phyloP scores from a whole-genome alignment of 2,329 filamentous ascomycete species.

The Plectosphaerella sp. region DNA sequence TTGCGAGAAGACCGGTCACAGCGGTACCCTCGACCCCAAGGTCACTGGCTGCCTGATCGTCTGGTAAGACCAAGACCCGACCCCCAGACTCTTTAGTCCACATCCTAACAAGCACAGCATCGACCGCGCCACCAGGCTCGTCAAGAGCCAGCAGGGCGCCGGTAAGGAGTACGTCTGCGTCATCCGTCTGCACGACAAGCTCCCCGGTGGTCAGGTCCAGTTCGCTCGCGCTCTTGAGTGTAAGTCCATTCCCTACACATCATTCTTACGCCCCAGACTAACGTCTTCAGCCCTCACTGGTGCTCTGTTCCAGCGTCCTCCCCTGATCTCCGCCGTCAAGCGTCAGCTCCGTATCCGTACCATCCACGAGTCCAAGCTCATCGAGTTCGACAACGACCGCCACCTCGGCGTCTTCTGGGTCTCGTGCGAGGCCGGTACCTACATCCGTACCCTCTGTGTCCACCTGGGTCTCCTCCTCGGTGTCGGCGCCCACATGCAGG shows the following conservation, averaged over 20 bases:
- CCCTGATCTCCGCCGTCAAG: conserved; percentile 97
- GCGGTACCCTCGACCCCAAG: conserved; percentile 95
- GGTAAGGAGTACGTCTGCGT: conserved; percentile 99
- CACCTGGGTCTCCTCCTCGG: conserved; percentile 74
- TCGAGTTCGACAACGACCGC: conserved; percentile 97
- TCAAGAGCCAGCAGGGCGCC: conserved; percentile 98
- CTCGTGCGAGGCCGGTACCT: conserved; percentile 96
- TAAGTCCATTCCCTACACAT: conserved; percentile 4
- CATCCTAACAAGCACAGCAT: conserved; percentile 40
- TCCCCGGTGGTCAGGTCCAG: conserved; percentile 88
- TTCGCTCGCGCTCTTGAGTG: conserved; percentile 90
- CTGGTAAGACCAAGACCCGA: conserved; percentile 37
- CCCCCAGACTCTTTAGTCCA: neutral
- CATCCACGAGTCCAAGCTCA: conserved; percentile 93
- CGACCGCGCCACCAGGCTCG: conserved; percentile 92
- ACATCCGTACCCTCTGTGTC: conserved; percentile 97
- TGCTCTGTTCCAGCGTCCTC: conserved; percentile 94
- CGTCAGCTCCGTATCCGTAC: conserved; percentile 96
- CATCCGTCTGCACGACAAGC: conserved; percentile 90
- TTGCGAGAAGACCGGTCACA: conserved; percentile 91
- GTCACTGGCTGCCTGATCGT: conserved; percentile 95
- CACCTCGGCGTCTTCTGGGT: conserved; percentile 99
- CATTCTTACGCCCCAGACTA: neutral
- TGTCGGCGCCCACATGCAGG: conserved; percentile 97
- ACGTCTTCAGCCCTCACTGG: conserved; percentile 64